A percentile compares a stretch with the other conserved stretches of the same genome.
phyloP scores from a whole-genome alignment of 352 stramenopile genomes.

The Phytophthora foliorum region DNA sequence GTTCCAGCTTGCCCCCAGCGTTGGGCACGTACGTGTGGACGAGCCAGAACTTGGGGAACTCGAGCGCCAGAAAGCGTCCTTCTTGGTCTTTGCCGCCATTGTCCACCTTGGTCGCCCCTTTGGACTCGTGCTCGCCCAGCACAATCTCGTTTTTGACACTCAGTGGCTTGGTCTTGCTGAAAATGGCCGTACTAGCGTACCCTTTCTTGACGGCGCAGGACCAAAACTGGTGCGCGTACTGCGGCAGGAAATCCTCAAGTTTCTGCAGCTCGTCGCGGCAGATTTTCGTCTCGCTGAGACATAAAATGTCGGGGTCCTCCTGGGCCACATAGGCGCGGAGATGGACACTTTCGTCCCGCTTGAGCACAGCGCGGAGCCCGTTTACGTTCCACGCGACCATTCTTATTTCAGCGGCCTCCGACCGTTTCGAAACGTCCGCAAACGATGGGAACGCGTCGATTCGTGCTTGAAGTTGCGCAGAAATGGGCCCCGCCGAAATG shows the following conservation, averaged over 20 bases:
- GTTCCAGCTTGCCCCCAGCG: conserved; percentile 75
- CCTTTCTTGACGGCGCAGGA: conserved; percentile 82
- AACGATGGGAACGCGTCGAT: conserved; percentile 64
- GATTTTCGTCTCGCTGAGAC: conserved; percentile 91
- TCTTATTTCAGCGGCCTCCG: conserved; percentile 40
- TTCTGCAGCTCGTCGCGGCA: conserved; percentile 74
- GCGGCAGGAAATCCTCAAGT: conserved; percentile 75
- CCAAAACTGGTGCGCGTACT: conserved; percentile 86
- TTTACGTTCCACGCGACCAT: conserved; percentile 90
- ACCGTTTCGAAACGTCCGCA: conserved; percentile 51
- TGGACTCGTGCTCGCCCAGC: conserved; percentile 47
- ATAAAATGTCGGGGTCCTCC: conserved; percentile 85
- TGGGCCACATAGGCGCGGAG: conserved; percentile 80
- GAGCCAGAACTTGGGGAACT: conserved; percentile 83
- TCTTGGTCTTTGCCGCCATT: conserved; percentile 70
- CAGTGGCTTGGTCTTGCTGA: conserved; percentile 79
- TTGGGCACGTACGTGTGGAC: conserved; percentile 91
- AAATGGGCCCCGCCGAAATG: conserved; percentile 35
- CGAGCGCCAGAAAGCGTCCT: conserved; percentile 82
- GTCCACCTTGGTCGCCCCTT: conserved; percentile 21
- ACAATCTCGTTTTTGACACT: conserved; percentile 77
- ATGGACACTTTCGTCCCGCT: conserved; percentile 70
- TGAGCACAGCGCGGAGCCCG: conserved; percentile 80
- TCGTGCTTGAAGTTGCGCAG: conserved; percentile 50
- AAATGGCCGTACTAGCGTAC: conserved; percentile 78